Base-by-base conservation (phyloP, 169 alveolate species). In the Plasmodium falciparum region DNA sequence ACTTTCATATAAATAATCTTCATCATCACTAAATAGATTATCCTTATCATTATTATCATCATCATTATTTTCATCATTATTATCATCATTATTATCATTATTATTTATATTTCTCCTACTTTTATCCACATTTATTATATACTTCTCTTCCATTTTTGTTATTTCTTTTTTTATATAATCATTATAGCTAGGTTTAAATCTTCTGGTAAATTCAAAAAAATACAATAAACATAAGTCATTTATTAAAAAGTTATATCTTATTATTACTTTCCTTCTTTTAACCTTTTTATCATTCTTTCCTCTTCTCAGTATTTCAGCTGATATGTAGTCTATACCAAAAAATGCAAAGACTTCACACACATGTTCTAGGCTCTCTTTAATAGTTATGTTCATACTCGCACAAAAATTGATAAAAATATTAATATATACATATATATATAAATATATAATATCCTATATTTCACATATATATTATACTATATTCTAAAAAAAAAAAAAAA, bases 341-440 rank as follows among this genome's bases (percentile, higher is more conserved):
- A 50, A 80, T 22, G 15, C 39, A 26, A 80, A 80, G 58, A 80
- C 90, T 3, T 59, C 61, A 20, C 90, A 80, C 26, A 80, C 61
- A 52, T 80, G 90, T 54, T 80, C 90, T 67, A 80, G 61, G 39
- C 90, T 80, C 24, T 80, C 90, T 72, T 80, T 80, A 29, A 80
- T 66, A 29, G 80, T 54, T 24, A 80, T 80, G 43, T 61, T 80
- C 90, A 80, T 80, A 33, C 15, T 52, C 0, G 6, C 8, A 52
- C 5, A 52, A 52, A 52, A 1, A 52, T 52, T 52, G 5, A 13
- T 52, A 0, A 52, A 52, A 0, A 13, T 52, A 52, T 52, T 0
- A 6, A 52, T 52, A 52, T n/a, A n/a, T n/a, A n/a, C n/a, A n/a
- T n/a, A n/a, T n/a, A n/a, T n/a, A n/a, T n/a, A n/a, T n/a, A n/a